Evolutionary conservation across 78 protist genomes (phyloP), one percentile per base, ranked within the genome.

Genomic region (Paratrimastix pyriformis): DNA sequence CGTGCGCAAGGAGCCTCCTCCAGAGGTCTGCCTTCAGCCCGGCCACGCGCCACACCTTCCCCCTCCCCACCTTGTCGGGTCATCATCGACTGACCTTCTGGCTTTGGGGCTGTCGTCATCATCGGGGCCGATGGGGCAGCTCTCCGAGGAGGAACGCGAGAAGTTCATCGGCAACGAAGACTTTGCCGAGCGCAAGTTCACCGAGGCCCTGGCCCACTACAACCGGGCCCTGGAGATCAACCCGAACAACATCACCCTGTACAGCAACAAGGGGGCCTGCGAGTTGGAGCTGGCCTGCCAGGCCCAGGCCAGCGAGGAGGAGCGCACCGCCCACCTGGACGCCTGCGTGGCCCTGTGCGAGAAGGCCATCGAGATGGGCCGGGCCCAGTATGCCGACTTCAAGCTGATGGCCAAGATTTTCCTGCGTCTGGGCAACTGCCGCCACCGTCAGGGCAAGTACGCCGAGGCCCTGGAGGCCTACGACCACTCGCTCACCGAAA

Each of bases 121-220:
- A n/a, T n/a, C n/a, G n/a, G n/a, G n/a, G n/a, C n/a, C n/a, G n/a
- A n/a, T n/a, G n/a, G n/a, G n/a, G n/a, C n/a, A n/a, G n/a, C n/a
- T n/a, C n/a, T n/a, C n/a, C n/a, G n/a, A n/a, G n/a, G n/a, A n/a
- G n/a, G n/a, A n/a, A n/a, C n/a, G n/a, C n/a, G 68, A 62, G 68
- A 62, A 62, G 18, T 15, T 29, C 13, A 11, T 62, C 37, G 68
- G 68, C 15, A 62, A 62, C 37, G 18, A 62, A 35, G 29, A 35
- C 11, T 62, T 29, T 62, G 21, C 15, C 42, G 21, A 62, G 18
- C 29, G 43, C 1, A 38, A 75, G 15, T 80, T 38, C 30, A 8
- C 30, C 11, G 62, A 2, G 1, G 93, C 93, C 15, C 13, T 77
- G 5, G 59, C 32, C 26, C 50, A 58, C 55, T 89, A 73, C 71